A percentile compares a stretch with the other conserved stretches of the same genome.
These are phyloP conservation scores for Phytopythium aichiense DNA, from an alignment of 352 stramenopile genomes.

Conservation along the genomic window DNA sequence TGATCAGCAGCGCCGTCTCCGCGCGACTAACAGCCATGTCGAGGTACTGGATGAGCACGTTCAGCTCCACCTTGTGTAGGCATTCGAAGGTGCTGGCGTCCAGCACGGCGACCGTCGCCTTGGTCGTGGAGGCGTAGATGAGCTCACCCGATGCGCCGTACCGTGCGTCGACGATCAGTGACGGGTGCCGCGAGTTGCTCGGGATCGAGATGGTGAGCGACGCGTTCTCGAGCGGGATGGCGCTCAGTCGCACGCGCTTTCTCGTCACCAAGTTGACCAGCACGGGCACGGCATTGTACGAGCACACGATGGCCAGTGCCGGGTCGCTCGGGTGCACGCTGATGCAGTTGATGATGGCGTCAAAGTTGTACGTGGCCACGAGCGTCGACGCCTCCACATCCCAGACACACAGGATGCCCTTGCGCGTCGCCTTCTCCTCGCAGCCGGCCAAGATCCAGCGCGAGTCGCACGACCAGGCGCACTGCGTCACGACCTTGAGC, in stretches of 20 bases:
- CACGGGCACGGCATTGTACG: conserved; percentile 50
- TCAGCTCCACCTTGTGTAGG: conserved; percentile 41
- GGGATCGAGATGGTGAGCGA: conserved; percentile 45
- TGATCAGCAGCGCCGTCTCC: conserved; percentile 51
- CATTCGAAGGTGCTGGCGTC: conserved; percentile 43
- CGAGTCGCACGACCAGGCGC: conserved; percentile 66
- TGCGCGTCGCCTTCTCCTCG: conserved; percentile 59
- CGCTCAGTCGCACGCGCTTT: conserved; percentile 21
- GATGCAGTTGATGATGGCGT: conserved; percentile 48
- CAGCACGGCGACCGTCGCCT: conserved; percentile 58
- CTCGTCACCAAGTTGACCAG: conserved; percentile 43
- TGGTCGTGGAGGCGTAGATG: conserved; percentile 71
- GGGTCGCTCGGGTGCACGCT: conserved; percentile 52
- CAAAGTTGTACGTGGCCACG: conserved; percentile 53
- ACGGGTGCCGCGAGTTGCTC: conserved; percentile 49
- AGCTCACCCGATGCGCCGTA: conserved; percentile 46
- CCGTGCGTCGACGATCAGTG: conserved; percentile 43
- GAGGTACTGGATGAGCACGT: conserved; percentile 62
- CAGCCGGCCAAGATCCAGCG: conserved; percentile 55
- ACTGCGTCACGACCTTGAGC: conserved; percentile 62
- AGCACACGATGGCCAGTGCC: conserved; percentile 53
- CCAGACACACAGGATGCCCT: conserved; percentile 61
- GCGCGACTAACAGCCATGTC: conserved; percentile 52
- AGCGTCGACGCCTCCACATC: conserved; percentile 56
- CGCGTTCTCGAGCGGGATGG: conserved; percentile 43